phyloP scores from a whole-genome alignment of 305 asterid species.

The Fraxinus greggii region DNA sequence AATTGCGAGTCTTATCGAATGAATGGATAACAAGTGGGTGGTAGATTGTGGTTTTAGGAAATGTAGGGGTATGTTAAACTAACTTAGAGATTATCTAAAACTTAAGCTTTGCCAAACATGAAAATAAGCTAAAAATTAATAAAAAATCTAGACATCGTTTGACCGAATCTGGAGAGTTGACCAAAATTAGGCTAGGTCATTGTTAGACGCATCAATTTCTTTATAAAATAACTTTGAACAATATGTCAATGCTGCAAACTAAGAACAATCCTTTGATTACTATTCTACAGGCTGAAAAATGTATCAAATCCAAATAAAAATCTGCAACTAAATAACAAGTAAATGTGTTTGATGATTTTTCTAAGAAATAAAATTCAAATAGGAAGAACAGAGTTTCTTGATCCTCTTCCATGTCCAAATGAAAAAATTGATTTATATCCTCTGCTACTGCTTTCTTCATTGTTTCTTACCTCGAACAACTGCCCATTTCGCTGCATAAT shows the following conservation, averaged over 20 bases:
- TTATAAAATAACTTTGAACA: not conserved
- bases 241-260: not conserved
- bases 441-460: slow-evolving; percentile 61
- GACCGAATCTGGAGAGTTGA: not conserved
- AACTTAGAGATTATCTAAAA: not conserved
- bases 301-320: not conserved
- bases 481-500: slow-evolving; percentile 41
- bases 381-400: slow-evolving; percentile 62
- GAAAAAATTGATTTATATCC: slow-evolving; percentile 64
- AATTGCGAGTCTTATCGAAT: not conserved
- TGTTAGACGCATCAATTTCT: not conserved
- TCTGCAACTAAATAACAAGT: not conserved
- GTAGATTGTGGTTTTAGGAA: too few relatives aligned
- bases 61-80: not conserved
- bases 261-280: not conserved
- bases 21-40: not conserved
- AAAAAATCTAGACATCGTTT: not conserved
- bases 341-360: not conserved
- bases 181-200: not conserved
- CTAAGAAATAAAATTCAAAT: not conserved
- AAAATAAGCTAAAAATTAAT: too few relatives aligned
- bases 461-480: slow-evolving; percentile 29
- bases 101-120: not conserved
- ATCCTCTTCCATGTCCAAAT: slow-evolving; percentile 63
- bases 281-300: not conserved